A percentile compares a stretch with the other conserved stretches of the same genome.
These are phyloP conservation scores for Raphanus sativus DNA, from an alignment of 345 rosid species.

Conservation along the genomic window DNA sequence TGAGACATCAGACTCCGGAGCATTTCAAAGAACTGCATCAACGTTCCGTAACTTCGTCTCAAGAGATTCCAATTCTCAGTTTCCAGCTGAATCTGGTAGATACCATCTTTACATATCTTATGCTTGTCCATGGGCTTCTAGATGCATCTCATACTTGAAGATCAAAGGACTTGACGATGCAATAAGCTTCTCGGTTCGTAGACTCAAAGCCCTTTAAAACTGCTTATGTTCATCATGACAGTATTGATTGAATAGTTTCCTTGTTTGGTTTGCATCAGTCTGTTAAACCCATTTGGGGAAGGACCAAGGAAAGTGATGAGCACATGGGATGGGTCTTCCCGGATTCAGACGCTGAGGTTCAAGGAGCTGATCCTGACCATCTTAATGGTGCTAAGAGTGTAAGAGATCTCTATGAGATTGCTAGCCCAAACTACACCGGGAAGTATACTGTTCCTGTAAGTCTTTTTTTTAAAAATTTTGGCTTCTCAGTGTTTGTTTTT, in stretches of 20 bases:
- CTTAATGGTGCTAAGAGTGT: constrained; percentile 72
- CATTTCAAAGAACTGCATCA: constrained; percentile 74
- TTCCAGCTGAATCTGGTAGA: constrained; percentile 81
- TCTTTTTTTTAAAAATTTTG: neutral
- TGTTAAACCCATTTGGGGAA: constrained; percentile 82
- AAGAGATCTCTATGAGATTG: constrained; percentile 79
- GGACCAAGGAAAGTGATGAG: constrained; percentile 77
- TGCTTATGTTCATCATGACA: neutral
- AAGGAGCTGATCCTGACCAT: constrained; percentile 74
- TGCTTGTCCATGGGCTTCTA: constrained; percentile 97
- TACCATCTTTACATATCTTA: constrained; percentile 91
- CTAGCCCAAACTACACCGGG: constrained; percentile 70
- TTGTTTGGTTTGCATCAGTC: constrained; percentile 49
- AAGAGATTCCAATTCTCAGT: constrained; percentile 57
- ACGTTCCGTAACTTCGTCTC: constrained; percentile 75
- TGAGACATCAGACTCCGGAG: constrained; percentile 74
- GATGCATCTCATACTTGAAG: constrained; percentile 81
- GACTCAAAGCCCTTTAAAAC: neutral
- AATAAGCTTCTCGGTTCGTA: constrained; percentile 74
- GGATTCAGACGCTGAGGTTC: constrained; percentile 54
- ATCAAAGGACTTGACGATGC: constrained; percentile 80
- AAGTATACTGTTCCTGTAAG: constrained; percentile 93
- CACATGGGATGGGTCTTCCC: constrained; percentile 96
- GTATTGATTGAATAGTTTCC: constrained; percentile 9
- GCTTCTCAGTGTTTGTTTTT: neutral